A percentile compares a stretch with the other conserved stretches of the same genome.
Evolutionary conservation across 257 asterid genomes (phyloP).

Genomic region (Capsicum pubescens): DNA sequence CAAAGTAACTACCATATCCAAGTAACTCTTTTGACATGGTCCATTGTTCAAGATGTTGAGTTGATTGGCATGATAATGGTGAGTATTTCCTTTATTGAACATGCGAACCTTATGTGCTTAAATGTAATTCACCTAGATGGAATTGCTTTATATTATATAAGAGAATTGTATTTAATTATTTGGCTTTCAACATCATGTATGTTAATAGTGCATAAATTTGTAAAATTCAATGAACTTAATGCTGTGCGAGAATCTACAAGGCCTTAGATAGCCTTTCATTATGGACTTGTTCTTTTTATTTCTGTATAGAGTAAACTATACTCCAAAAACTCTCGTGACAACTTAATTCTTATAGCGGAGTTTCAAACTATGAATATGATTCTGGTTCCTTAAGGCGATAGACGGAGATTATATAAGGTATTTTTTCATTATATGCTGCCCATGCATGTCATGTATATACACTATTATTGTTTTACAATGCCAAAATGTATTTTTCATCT

Average conservation of each 20-base stretch:
- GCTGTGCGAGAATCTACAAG: not conserved
- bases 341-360: not conserved
- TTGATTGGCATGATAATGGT: conserved; percentile 94
- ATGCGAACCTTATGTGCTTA: not conserved
- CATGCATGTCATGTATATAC: not conserved
- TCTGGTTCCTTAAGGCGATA: not conserved
- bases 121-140: not conserved
- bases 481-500: not conserved
- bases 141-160: not conserved
- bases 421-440: not conserved
- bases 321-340: not conserved
- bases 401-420: not conserved
- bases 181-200: not conserved
- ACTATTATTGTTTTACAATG: not conserved
- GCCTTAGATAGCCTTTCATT: not conserved
- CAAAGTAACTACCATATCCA: too few species aligned
- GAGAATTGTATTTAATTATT: not conserved
- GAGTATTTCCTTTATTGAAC: conserved; percentile 32
- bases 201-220: not conserved
- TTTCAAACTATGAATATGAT: not conserved
- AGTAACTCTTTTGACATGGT: conserved; percentile 47
- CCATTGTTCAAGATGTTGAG: conserved; percentile 96
- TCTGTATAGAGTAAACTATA: not conserved
- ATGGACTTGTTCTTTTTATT: not conserved
- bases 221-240: not conserved